Evolutionary conservation across 306 rosid genomes (phyloP), one percentile per base, ranked within the genome.

Genomic region (Gastrolobium villosum): DNA sequence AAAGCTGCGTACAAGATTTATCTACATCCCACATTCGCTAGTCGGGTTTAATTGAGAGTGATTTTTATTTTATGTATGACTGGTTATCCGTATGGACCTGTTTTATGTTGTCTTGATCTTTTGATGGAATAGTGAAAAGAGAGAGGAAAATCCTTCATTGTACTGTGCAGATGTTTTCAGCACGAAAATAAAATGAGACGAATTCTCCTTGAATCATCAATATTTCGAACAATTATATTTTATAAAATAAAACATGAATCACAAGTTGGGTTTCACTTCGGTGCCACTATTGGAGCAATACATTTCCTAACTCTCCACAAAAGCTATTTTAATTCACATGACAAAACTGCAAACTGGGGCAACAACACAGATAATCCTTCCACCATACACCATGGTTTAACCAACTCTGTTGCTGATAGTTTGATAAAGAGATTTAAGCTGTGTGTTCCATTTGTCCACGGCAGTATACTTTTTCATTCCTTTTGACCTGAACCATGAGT

Each of bases 391-490:
- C 46, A 65, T 3, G 48, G 67, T 56, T 81, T 83, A 88, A 60
- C 84, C 82, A 76, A 94, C 97, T 89, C 97, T 84, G 86, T 92
- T 92, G 83, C 90, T 84, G 85, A 91, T 88, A 32, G 96, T 87
- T 69, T 90, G 94, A 76, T 85, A 83, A 20, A 94, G 97, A 62
- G 96, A 90, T 81, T 84, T 90, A 44, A 94, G 90, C 81, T 94
- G 98, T 35, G 93, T 87, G 84, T 94, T 94, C 98, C 98, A 95
- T 84, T 95, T 95, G 81, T 95, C 97, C 65, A 95, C 71, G 5
- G 97, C 99, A 28, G 96, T 82, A 77, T 92, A 94, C 84, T 94
- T 94, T 79, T 94, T 94, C 97, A 88, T 87, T 84, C 98, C 98
- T 84, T 94, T 94, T 7, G 96, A 93, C 90, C 96, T 93, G 91